phyloP scores from a whole-genome alignment of 148 eudicot genomes.

The Rhododendron molle region DNA sequence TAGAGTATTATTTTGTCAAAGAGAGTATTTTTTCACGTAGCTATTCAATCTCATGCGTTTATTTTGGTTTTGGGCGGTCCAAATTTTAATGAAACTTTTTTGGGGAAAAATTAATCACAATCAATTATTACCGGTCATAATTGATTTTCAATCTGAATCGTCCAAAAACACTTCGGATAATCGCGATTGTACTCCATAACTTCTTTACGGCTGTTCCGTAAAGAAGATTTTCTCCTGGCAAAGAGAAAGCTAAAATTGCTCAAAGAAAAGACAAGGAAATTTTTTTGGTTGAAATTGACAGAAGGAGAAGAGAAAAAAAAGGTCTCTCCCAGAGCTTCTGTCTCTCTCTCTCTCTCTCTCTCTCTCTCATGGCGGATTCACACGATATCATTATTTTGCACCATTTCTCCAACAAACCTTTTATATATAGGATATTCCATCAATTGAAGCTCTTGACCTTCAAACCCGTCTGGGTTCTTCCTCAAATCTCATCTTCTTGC shows the following conservation, averaged over 20 bases:
- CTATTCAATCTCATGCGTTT: no score
- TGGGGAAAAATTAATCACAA: no score
- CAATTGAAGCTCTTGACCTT: constrained; percentile 4
- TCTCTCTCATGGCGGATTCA: constrained; percentile 33
- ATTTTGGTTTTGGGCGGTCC: no score
- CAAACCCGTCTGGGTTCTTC: constrained; percentile 1
- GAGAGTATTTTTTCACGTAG: no score
- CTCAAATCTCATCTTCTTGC: not conserved
- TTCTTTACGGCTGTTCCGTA: no score
- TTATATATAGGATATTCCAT: not conserved
- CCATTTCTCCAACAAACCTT: not conserved
- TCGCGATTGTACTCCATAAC: no score
- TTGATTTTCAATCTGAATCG: no score
- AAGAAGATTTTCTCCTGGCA: no score
- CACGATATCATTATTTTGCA: constrained; percentile 10
- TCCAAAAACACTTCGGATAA: no score
- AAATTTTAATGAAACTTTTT: no score
- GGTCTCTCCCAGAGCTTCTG: constrained; percentile 14
- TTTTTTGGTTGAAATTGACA: constrained; percentile 3
- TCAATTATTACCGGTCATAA: no score
- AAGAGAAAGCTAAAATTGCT: not conserved
- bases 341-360: constrained; percentile 14
- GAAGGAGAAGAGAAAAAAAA: not conserved
- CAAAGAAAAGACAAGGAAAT: not conserved
- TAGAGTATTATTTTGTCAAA: not conserved